phyloP scores from a whole-genome alignment of 2,329 filamentous ascomycete species.

The Colletotrichum karsti region DNA sequence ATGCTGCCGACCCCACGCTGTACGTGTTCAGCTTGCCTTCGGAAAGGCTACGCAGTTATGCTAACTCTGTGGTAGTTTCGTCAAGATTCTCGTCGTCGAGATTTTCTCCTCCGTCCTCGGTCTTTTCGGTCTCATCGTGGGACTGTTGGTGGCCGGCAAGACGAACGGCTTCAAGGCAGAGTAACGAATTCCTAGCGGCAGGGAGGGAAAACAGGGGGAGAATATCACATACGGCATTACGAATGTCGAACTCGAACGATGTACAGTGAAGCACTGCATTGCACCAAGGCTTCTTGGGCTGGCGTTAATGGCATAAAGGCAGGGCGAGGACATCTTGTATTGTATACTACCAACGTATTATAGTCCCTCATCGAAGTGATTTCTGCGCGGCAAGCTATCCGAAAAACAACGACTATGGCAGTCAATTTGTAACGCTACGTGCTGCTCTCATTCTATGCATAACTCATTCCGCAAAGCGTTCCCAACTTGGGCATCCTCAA shows the following conservation, averaged over 20 bases:
- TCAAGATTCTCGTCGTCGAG: conserved; percentile 98
- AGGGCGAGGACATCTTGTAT: conserved; percentile 30
- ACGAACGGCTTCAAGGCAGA: conserved; percentile 74
- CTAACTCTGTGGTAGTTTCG: conserved; percentile 70
- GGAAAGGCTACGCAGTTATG: conserved; percentile 31
- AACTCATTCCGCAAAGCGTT: neutral
- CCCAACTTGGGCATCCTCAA: neutral
- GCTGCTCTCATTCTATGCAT: neutral
- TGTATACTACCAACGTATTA: conserved; percentile 30
- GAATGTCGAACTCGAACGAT: conserved; percentile 20
- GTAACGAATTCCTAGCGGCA: conserved; percentile 16
- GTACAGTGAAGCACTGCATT: conserved; percentile 30
- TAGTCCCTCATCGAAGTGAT: conserved; percentile 26
- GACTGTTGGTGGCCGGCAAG: conserved; percentile 86
- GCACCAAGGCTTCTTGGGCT: conserved; percentile 31
- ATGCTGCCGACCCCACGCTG: conserved; percentile 92
- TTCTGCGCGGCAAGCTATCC: neutral
- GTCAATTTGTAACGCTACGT: neutral
- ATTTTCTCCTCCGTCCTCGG: conserved; percentile 99
- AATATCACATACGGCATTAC: conserved; percentile 3
- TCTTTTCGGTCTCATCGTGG: conserved; percentile 95
- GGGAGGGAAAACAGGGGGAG: conserved; percentile 1
- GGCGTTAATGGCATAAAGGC: conserved; percentile 32
- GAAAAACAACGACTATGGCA: neutral
- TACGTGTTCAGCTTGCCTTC: conserved; percentile 53